Base-by-base conservation (phyloP, 106 monocot species). In the Triglochin maritima region DNA sequence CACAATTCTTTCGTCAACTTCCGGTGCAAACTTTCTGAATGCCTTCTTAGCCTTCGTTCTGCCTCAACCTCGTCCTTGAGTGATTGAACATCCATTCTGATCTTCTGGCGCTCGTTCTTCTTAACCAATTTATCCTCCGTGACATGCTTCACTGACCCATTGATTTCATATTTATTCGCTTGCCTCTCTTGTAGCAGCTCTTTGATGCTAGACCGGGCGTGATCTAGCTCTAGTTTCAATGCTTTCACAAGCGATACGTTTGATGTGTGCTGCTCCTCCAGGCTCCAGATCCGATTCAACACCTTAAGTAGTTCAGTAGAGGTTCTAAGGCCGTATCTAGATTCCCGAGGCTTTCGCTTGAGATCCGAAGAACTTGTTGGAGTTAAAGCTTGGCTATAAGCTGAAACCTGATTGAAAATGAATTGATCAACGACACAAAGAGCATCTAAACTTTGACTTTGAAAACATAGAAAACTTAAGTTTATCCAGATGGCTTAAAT, bases 261-360 rank as follows among this genome's bases (percentile, higher is more conserved):
- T 0, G 87, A 87, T 29, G 85, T 62, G 52, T 85, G 79, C 50
- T 91, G 85, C 76, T 96, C 90, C 74, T 96, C 95, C 45, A 96
- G 78, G 72, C 79, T 83, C 90, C 95, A 96, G 46, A 96, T 96
- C 10, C 90, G 77, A 79, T 96, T 96, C 56, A 96, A 80, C 7
- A 96, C 87, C 74, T 88, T 88, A 62, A 96, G 52, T 17, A 91
- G 70, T 66, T 96, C 95, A 0, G 90, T 77, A 49, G 95, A 96
- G 69, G 90, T 90, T 69, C 81, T 87, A 15, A 90, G 75, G 66
- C 65, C 76, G 60, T 81, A 83, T 46, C 81, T 68, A 47, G 78
- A 50, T 56, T 79, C 83, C 3, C 71, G 66, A 63, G 65, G 72
- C 70, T 55, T 88, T 48, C 78, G 72, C 62, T 83, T 84, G 51